These are phyloP conservation scores for Litsea cubeba DNA, from an alignment of 164 flowering plant genomes.

Conservation along the genomic window DNA sequence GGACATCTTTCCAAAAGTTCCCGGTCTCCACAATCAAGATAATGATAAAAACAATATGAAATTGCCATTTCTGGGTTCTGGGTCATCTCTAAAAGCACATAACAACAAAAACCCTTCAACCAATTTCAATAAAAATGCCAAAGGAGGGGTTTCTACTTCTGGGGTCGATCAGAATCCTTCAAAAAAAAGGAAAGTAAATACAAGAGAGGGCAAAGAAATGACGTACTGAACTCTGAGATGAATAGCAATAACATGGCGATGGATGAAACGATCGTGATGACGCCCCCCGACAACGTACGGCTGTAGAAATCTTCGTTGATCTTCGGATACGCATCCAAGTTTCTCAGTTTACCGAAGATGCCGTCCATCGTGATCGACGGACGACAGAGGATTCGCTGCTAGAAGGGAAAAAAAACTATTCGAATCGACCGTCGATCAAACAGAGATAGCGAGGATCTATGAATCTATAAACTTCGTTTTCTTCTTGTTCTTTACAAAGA, in stretches of 20 bases:
- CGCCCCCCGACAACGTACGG: conserved; percentile 67
- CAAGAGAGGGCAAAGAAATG: neutral
- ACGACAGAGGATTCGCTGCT: neutral
- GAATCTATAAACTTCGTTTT: neutral
- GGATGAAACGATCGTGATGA: conserved; percentile 59
- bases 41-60: too few species aligned
- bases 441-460: neutral
- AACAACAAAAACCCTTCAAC: too few species aligned
- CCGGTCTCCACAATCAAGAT: too few species aligned
- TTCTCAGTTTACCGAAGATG: conserved; percentile 37
- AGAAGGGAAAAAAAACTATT: too few species aligned
- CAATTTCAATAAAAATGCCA: too few species aligned
- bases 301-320: conserved; percentile 73
- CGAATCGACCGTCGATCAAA: neutral
- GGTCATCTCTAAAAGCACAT: too few species aligned
- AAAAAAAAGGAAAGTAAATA: neutral
- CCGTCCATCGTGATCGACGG: conserved; percentile 16
- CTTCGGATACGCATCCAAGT: conserved; percentile 69
- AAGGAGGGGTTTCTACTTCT: too few species aligned
- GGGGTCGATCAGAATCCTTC: too few species aligned
- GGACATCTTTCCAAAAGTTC: too few species aligned
- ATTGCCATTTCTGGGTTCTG: too few species aligned
- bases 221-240: conserved; percentile 65
- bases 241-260: conserved; percentile 57
- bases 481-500: neutral